Percentiles rank a stretch among this genome's conserved stretches.
Evolutionary conservation across 148 eudicot genomes (phyloP).

Genomic region (Persicaria tinctoria): DNA sequence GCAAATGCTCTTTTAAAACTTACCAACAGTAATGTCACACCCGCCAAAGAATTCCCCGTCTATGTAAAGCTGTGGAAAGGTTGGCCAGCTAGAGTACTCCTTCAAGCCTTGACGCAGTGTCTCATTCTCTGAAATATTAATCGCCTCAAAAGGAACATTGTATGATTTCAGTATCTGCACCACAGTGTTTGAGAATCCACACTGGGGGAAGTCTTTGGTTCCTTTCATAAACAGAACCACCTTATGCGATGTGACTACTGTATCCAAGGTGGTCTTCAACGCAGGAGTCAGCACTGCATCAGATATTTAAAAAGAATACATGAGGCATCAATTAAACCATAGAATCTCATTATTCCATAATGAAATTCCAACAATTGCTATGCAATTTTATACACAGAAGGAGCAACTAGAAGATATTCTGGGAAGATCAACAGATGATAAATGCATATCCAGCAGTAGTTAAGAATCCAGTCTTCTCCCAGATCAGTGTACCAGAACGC

Average conservation of each 20-base stretch:
- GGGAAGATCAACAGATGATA: not conserved
- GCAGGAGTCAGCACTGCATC: slow-evolving; percentile 78
- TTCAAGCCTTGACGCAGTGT: slow-evolving; percentile 79
- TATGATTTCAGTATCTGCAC: slow-evolving; percentile 67
- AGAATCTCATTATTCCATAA: not conserved
- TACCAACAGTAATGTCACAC: slow-evolving; percentile 92
- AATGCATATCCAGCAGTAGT: not conserved
- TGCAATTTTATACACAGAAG: not conserved
- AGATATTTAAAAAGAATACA: not conserved
- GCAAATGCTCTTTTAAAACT: slow-evolving; percentile 19
- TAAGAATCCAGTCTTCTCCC: not conserved
- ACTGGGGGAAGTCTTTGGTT: slow-evolving; percentile 87
- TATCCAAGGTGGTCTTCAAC: slow-evolving; percentile 77
- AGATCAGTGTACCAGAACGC: not conserved
- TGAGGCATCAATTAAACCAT: not conserved
- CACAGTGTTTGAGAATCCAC: slow-evolving; percentile 89
- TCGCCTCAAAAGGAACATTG: slow-evolving; percentile 76
- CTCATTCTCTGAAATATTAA: slow-evolving; percentile 83
- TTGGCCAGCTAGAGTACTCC: slow-evolving; percentile 97
- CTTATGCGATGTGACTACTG: slow-evolving; percentile 74
- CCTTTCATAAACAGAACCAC: slow-evolving; percentile 95
- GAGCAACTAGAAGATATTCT: not conserved
- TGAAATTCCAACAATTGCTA: not conserved
- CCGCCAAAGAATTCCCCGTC: slow-evolving; percentile 98
- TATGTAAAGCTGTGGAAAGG: slow-evolving; percentile 93